phyloP scores from a whole-genome alignment of 2,329 filamentous ascomycete genomes.

The Orbilia quercus region DNA sequence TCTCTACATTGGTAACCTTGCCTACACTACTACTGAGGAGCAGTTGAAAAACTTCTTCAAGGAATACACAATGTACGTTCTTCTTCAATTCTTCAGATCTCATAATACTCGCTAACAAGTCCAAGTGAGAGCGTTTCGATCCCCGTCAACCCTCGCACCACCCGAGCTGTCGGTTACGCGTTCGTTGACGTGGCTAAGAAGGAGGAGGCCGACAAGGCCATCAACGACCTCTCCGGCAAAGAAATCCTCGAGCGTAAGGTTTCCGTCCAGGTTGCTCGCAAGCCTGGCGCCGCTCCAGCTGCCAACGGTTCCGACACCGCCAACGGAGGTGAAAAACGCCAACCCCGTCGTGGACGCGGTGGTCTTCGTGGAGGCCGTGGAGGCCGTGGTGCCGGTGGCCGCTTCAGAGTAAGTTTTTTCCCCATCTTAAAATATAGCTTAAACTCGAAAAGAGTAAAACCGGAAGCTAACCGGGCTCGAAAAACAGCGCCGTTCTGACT shows the following conservation, averaged over 20 bases:
- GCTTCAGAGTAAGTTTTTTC: slow-evolving; percentile 70
- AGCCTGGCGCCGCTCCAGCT: slow-evolving; percentile 81
- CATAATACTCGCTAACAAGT: slow-evolving; percentile 55
- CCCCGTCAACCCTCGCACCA: slow-evolving; percentile 98
- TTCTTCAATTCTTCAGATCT: not conserved
- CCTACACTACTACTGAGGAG: slow-evolving; percentile 99
- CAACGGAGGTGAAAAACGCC: slow-evolving; percentile 70
- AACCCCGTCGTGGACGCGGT: slow-evolving; percentile 71
- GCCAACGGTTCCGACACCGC: slow-evolving; percentile 75
- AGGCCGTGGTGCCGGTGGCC: slow-evolving; percentile 66
- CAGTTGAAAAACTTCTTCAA: slow-evolving; percentile 99
- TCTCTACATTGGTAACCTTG: slow-evolving; percentile 99
- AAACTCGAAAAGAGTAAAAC: too few species aligned
- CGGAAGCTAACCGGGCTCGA: slow-evolving; percentile 54
- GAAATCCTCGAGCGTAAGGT: slow-evolving; percentile 99
- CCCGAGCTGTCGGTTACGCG: slow-evolving; percentile 97
- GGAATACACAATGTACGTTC: slow-evolving; percentile 96
- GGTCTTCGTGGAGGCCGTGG: slow-evolving; percentile 71
- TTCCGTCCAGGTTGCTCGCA: slow-evolving; percentile 97
- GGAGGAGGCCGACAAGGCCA: slow-evolving; percentile 93
- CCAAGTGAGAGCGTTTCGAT: slow-evolving; percentile 96
- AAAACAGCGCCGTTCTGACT: slow-evolving; percentile 59
- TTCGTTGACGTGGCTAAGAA: slow-evolving; percentile 98
- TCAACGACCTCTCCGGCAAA: slow-evolving; percentile 93
- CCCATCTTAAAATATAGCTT: slow-evolving; percentile 1